A percentile compares a stretch with the other conserved stretches of the same genome.
Evolutionary conservation across 257 asterid genomes (phyloP).

Genomic region (Capsicum chinense): DNA sequence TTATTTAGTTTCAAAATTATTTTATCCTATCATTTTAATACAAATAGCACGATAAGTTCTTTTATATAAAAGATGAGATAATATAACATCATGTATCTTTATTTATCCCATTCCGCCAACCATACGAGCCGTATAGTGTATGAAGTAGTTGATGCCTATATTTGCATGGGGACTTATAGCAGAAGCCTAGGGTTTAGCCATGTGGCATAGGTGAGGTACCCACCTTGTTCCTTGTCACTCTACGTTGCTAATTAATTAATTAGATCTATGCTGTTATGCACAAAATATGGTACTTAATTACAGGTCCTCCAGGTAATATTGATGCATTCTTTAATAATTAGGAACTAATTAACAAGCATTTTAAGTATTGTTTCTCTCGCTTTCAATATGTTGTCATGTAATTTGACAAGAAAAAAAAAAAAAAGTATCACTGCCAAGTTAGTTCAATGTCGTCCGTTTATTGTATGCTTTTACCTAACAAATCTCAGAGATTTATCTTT

Average conservation of each 20-base stretch:
- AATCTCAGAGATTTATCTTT: background rate
- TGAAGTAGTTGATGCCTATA: constrained; percentile 29
- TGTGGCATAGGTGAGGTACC: constrained; percentile 22
- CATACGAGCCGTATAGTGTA: background rate
- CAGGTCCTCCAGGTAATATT: background rate
- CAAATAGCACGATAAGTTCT: too few relatives aligned
- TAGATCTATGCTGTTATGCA: background rate
- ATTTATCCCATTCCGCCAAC: background rate
- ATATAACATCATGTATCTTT: background rate
- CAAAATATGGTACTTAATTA: background rate
- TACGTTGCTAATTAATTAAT: background rate
- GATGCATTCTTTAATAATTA: background rate
- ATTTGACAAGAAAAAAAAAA: background rate
- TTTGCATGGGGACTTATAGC: background rate
- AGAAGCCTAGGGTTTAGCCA: constrained; percentile 32
- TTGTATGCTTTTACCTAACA: background rate
- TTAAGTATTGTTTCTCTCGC: background rate
- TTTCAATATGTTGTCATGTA: background rate
- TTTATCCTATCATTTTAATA: too few relatives aligned
- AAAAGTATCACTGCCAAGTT: background rate
- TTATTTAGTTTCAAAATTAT: too few relatives aligned
- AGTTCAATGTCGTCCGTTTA: background rate
- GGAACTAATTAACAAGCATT: background rate
- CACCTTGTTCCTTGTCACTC: background rate
- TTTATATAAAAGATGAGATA: background rate